A percentile compares a stretch with the other conserved stretches of the same genome.
Evolutionary conservation across 371 early-diverging fungal species (phyloP).

Genomic region (Paraphysoderma sedebokerense): DNA sequence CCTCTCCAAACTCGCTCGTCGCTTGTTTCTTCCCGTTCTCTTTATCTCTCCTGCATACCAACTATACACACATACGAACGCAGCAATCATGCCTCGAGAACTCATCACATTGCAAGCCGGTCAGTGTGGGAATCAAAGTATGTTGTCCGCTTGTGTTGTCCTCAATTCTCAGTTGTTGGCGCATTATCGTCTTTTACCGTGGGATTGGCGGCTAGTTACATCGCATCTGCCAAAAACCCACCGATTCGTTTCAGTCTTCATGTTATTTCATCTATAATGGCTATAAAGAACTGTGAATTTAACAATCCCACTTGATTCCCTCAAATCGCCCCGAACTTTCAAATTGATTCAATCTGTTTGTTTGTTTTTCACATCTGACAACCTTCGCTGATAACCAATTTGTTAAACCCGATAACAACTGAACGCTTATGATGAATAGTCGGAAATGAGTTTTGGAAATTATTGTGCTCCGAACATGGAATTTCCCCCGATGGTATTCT

Average conservation of each 20-base stretch:
- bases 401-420: neutral
- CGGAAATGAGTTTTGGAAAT: constrained; percentile 85
- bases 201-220: neutral
- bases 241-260: neutral
- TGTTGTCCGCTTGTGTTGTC: constrained; percentile 1
- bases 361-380: neutral
- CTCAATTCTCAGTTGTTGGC: neutral
- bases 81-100: constrained; percentile 38
- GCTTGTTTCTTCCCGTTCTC: too few species aligned
- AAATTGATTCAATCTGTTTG: too few species aligned
- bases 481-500: constrained; percentile 66
- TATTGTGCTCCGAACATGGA: constrained; percentile 79
- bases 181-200: neutral
- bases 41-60: too few species aligned
- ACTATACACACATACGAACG: too few species aligned
- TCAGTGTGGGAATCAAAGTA: constrained; percentile 95
- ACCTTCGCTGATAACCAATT: neutral
- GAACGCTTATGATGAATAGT: constrained; percentile 27
- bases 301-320: neutral
- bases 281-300: constrained; percentile 1
- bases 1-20: too few species aligned
- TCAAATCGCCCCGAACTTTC: neutral
- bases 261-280: constrained; percentile 4
- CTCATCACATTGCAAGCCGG: constrained; percentile 90
- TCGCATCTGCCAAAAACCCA: neutral